Evolutionary conservation across 2,329 filamentous ascomycete species (phyloP), one percentile per base, ranked within the genome.

Genomic region (Trichothecium roseum): DNA sequence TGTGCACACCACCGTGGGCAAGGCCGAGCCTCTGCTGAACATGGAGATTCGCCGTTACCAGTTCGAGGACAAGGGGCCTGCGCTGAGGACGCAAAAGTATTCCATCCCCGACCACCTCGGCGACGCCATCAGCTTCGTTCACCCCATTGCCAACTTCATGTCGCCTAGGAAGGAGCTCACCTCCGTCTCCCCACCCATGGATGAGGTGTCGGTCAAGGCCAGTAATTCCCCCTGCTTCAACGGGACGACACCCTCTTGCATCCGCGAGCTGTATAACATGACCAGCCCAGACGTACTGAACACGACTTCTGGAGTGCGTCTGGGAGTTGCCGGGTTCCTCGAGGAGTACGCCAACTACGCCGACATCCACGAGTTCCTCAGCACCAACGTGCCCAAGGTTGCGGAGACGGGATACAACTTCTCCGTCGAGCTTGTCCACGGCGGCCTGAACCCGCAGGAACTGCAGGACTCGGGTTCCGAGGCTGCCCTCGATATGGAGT

Each of bases 111-210:
- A 52, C 4, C 41, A 47, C 4, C 51, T 72, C 5, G 44, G 50
- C 2, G 44, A 49, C 2, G 47, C 55, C 37, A 56, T 72, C 36
- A 57, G 56, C 36, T 70, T 71, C 40, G 52, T 72, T 18, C 59
- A 67, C 28, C 68, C 68, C 1, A 48, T 71, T 29, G 53, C 57
- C 38, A 64, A 70, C 52, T 72, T 72, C 38, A 63, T 69, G 59
- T 52, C 55, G 3, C 64, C 64, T 2, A 57, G 47, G 33, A 52
- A 51, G 33, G 49, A 51, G 24, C 40, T 46, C 14, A 46, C 39
- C 36, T 18, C 18, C 24, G 18, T 13, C 7, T 52, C 40, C 10
- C 42, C 39, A 4, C 40, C n/a, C 9, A 30, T 18, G n/a, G 37
- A 31, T 36, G 40, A 41, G 10, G n/a, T 6, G 31, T 32, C 8